Evolutionary conservation across 805 yeast species (phyloP), one percentile per base, ranked within the genome.

Genomic region (Nakazawaea wyomingensis): DNA sequence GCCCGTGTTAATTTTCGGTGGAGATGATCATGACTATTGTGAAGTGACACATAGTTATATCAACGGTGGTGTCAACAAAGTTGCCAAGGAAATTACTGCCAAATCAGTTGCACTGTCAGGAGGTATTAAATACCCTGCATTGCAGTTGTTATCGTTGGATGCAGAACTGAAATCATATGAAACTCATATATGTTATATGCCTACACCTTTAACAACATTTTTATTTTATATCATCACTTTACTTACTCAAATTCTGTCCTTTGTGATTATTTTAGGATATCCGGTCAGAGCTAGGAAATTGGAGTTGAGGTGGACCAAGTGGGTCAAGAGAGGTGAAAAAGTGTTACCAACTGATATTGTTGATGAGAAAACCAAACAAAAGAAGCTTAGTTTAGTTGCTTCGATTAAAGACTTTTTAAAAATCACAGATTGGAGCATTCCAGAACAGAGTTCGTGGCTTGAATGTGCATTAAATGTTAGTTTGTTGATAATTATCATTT

Each of bases 21-120:
- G 99, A 1, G 99, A 93, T 60, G 99, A 93, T 59, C 99, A 93
- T 64, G 99, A 93, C 60, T 89, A 87, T 53, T 93, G 99, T 60
- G 86, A 83, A 49, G 73, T 83, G 16, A 63, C 63, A 11, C 97
- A 90, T 57, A 51, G 54, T 9, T 48, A 9, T 56, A 64, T 46
- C 31, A 35, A 28, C 10, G 21, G 37, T 13, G 41, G 46, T 11
- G 59, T 56, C 1, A 44, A 49, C 0, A 48, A 50, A 30, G 53
- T 49, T 2, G 69, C 78, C 3, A 82, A 81, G 40, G 99, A 93
- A 59, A 78, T 84, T 49, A 87, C 96, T 0, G 89, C 90, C 22
- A 93, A 93, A 60, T 79, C 95, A 3, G 78, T 84, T 41, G 83
- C 96, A 11, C 85, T 93, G 95, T 90, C 96, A 18, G 85, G 87